Evolutionary conservation across 441 rosid genomes (phyloP), one percentile per base, ranked within the genome.

Genomic region (Metrosideros polymorpha): DNA sequence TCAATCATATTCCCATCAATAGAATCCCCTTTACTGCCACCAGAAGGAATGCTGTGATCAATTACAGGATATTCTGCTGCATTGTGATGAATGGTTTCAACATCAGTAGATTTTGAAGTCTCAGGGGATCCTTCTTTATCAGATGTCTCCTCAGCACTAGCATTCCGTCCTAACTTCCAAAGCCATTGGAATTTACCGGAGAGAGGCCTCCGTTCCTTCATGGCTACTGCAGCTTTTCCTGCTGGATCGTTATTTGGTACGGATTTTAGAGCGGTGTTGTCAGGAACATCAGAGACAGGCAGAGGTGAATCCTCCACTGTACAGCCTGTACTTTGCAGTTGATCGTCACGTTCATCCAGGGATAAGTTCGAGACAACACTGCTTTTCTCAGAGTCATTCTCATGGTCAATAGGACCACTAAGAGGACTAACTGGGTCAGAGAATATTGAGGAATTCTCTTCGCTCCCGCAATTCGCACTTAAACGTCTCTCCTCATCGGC

Each of bases 101-200:
- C 88, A 86, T 84, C 86, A 47, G 85, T 54, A 57, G 96, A 86
- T 87, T 88, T 90, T 35, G 91, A 61, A 85, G 89, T 87, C 87
- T 92, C 94, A 57, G 57, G 86, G 12, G 75, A 63, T 84, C 55
- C 87, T 82, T 87, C 89, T 87, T 90, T 89, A 82, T 91, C 94
- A 53, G 93, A 90, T 55, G 89, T 89, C 90, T 91, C 98, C 89
- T 92, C 97, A 25, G 88, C 90, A 77, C 84, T 89, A 71, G 82
- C 83, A 90, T 91, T 93, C 75, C 95, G 93, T 75, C 98, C 96
- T 52, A 97, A 92, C 91, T 94, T 98, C 99, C 97, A 94, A 84
- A 98, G 84, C 99, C 99, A 98, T 85, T 93, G 99, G 91, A 98
- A 93, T 86, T 93, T 98, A 82, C 99, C 95, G 0, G 92, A 93